phyloP scores from a whole-genome alignment of 2,329 filamentous ascomycete species.

The Botrytis porri region DNA sequence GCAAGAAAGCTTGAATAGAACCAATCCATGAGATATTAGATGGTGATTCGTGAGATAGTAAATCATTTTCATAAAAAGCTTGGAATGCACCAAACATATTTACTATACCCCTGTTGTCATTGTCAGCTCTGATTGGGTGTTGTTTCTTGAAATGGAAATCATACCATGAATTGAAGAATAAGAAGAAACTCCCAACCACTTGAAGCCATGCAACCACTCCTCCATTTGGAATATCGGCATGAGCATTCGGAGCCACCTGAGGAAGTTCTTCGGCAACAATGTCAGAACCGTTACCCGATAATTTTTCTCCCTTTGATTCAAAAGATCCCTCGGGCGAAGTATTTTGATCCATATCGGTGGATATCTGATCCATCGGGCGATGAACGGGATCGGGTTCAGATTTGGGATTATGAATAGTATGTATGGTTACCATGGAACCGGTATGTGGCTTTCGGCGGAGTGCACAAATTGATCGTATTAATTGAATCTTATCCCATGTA shows the following conservation, averaged over 20 bases:
- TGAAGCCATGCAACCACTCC: constrained; percentile 55
- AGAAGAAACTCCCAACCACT: constrained; percentile 48
- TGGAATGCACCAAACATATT: constrained; percentile 56
- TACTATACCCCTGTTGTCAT: constrained; percentile 39
- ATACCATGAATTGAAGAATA: constrained; percentile 55
- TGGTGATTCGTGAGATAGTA: constrained; percentile 41
- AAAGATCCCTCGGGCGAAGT: background rate
- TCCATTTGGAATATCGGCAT: constrained; percentile 41
- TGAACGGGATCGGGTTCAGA: background rate
- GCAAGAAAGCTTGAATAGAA: constrained; percentile 46
- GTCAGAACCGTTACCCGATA: background rate
- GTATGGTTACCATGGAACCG: background rate
- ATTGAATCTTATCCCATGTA: background rate
- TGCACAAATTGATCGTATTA: background rate
- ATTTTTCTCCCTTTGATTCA: background rate
- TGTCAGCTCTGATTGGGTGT: background rate
- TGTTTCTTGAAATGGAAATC: background rate
- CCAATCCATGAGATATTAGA: constrained; percentile 47
- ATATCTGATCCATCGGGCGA: background rate
- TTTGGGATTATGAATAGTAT: background rate
- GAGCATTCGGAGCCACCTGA: background rate
- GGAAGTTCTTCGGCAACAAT: constrained; percentile 5
- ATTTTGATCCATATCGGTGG: background rate
- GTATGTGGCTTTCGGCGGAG: background rate
- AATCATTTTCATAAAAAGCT: constrained; percentile 47